phyloP scores from a whole-genome alignment of 306 rosid genomes.

The Fragaria iinumae region DNA sequence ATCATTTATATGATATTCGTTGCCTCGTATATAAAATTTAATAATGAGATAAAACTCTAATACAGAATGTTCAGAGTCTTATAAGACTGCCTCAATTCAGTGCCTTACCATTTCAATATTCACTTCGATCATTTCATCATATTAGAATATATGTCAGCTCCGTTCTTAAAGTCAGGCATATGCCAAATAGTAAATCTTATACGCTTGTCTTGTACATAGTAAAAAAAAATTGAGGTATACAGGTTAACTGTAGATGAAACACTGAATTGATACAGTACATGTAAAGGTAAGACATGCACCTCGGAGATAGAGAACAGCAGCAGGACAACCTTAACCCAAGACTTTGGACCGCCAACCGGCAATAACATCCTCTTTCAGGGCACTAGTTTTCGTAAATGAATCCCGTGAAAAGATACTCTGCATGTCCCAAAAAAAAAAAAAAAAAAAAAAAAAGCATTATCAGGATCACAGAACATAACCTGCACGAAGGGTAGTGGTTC shows the following conservation, averaged over 20 bases:
- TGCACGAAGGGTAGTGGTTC: background rate
- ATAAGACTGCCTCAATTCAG: background rate
- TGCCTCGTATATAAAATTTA: background rate
- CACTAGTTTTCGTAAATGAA: slow-evolving; percentile 73
- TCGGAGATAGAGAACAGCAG: background rate
- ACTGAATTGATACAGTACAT: background rate
- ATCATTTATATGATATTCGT: background rate
- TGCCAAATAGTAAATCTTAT: background rate
- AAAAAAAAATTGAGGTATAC: background rate
- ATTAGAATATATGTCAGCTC: background rate
- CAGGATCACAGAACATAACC: slow-evolving; percentile 19
- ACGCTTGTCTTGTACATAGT: background rate
- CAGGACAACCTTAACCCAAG: slow-evolving; percentile 44
- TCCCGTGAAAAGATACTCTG: slow-evolving; percentile 78
- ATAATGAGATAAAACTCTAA: background rate
- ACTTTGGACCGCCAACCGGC: slow-evolving; percentile 98
- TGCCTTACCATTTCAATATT: background rate
- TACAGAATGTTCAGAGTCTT: background rate
- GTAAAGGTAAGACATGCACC: background rate
- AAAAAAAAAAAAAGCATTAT: slow-evolving; percentile 24
- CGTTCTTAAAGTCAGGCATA: background rate
- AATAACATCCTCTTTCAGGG: slow-evolving; percentile 73
- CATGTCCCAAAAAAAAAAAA: background rate
- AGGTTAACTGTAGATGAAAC: background rate
- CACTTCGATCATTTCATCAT: background rate